These are phyloP conservation scores for Penicillium goetzii DNA, from an alignment of 495 filamentous ascomycete species.

Conservation along the genomic window DNA sequence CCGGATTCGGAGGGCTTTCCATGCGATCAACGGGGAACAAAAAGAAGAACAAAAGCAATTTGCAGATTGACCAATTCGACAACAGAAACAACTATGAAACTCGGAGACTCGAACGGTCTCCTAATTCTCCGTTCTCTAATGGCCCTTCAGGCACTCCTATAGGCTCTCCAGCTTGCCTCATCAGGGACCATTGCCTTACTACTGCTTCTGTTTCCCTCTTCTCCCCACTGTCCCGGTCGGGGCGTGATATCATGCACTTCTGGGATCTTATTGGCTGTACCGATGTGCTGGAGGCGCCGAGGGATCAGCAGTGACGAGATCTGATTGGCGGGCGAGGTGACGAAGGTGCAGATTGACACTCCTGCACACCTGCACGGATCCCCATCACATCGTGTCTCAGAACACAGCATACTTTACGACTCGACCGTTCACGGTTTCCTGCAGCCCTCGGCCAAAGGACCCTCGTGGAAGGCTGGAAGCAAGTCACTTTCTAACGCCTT, in stretches of 20 bases:
- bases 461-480: constrained; percentile 2
- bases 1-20: neutral
- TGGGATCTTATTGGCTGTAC: constrained; percentile 25
- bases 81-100: constrained; percentile 20
- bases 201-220: neutral
- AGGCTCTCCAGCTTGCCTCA: neutral
- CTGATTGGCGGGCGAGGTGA: constrained; percentile 37
- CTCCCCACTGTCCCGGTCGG: constrained; percentile 1
- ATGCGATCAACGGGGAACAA: neutral
- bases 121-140: constrained; percentile 21
- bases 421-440: constrained; percentile 12
- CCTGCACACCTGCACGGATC: constrained; percentile 32
- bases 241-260: constrained; percentile 1
- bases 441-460: constrained; percentile 5
- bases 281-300: constrained; percentile 30
- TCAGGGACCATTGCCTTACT: neutral
- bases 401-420: constrained; percentile 15
- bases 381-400: constrained; percentile 34
- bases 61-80: constrained; percentile 4
- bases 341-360: constrained; percentile 36
- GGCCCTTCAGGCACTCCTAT: neutral
- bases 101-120: constrained; percentile 11
- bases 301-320: constrained; percentile 23
- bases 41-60: neutral
- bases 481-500: neutral